phyloP scores from a whole-genome alignment of 805 yeast genomes.

The Kazachstania africana region DNA sequence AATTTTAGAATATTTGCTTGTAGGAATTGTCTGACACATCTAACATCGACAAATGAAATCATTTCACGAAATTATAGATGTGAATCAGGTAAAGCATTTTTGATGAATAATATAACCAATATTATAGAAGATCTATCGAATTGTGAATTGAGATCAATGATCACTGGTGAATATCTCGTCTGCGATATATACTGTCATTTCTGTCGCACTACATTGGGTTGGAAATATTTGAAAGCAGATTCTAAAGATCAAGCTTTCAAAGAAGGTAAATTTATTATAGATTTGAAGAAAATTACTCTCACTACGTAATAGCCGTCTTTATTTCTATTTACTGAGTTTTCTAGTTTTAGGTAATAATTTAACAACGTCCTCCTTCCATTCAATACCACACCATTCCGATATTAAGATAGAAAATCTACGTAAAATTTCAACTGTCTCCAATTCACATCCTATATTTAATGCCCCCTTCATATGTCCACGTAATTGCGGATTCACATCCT shows the following conservation, averaged over 20 bases:
- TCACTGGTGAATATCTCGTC: constrained; percentile 48
- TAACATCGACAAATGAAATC: constrained; percentile 21
- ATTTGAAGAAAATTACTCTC: constrained; percentile 23
- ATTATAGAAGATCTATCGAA: constrained; percentile 23
- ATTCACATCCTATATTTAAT: constrained; percentile 58
- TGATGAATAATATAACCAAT: constrained; percentile 41
- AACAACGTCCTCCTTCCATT: constrained; percentile 36
- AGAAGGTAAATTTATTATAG: constrained; percentile 51
- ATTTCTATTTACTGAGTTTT: background rate
- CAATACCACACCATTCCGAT: constrained; percentile 62
- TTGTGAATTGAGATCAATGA: constrained; percentile 37
- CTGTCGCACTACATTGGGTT: constrained; percentile 47
- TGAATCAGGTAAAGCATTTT: constrained; percentile 43
- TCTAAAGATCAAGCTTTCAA: constrained; percentile 39
- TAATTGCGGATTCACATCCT: constrained; percentile 85
- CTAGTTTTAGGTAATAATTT: constrained; percentile 9
- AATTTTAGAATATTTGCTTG: constrained; percentile 24
- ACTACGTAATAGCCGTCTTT: background rate
- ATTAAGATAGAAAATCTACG: constrained; percentile 53
- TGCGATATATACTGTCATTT: constrained; percentile 46
- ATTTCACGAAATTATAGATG: constrained; percentile 40
- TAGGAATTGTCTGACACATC: constrained; percentile 23
- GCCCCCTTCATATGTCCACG: constrained; percentile 90
- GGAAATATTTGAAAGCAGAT: constrained; percentile 47
- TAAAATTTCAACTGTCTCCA: constrained; percentile 48